These are phyloP conservation scores for Dothistroma septosporum DNA, from an alignment of 2,329 filamentous ascomycete genomes.

Conservation along the genomic window DNA sequence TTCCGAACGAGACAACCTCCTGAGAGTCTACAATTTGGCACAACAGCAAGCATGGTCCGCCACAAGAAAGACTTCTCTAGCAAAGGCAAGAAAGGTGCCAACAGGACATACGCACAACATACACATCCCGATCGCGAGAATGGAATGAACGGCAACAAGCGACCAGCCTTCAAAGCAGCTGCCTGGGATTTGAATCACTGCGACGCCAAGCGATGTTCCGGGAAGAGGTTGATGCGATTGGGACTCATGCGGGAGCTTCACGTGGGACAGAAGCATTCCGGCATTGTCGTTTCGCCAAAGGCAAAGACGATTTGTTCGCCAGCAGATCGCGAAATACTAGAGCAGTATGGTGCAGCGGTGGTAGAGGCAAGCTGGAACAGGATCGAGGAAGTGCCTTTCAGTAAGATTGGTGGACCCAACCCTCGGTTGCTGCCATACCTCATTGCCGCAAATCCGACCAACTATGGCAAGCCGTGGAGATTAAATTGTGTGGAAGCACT, in stretches of 20 bases:
- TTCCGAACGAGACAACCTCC: too few species aligned
- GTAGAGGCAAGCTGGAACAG: constrained; percentile 97
- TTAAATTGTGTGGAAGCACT: constrained; percentile 95
- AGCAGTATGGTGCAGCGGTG: constrained; percentile 87
- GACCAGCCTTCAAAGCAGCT: constrained; percentile 77
- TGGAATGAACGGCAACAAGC: constrained; percentile 25
- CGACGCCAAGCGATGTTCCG: constrained; percentile 93
- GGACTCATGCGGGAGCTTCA: constrained; percentile 91
- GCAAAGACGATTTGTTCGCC: constrained; percentile 80
- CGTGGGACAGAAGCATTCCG: constrained; percentile 84
- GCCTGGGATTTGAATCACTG: constrained; percentile 98
- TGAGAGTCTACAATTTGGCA: neutral
- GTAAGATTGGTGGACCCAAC: constrained; percentile 86
- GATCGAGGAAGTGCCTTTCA: constrained; percentile 85
- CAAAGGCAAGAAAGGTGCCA: constrained; percentile 65
- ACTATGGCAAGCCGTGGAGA: constrained; percentile 93
- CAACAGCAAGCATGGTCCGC: constrained; percentile 42
- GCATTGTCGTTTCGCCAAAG: constrained; percentile 93
- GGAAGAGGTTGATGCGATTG: constrained; percentile 87
- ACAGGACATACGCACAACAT: constrained; percentile 31
- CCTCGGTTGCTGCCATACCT: constrained; percentile 89
- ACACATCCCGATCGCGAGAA: constrained; percentile 29
- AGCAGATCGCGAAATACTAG: constrained; percentile 74
- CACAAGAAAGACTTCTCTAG: constrained; percentile 86
- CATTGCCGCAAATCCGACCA: constrained; percentile 92